Conservation (phyloP, 2,329 filamentous ascomycete genomes). For the Aspergillus nomiae region DNA sequence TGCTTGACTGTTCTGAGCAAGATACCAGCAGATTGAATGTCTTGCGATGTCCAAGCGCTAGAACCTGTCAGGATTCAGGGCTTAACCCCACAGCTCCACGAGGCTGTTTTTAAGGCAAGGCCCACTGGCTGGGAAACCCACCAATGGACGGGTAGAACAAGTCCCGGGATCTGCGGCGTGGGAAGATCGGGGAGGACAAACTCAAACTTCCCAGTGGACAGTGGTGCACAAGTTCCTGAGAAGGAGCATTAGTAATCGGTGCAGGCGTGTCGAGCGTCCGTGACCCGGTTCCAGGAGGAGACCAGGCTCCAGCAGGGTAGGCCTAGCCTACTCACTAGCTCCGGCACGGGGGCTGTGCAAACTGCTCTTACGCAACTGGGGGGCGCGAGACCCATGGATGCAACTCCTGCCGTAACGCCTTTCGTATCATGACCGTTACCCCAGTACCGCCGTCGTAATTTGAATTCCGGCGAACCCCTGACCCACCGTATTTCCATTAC, state of each 20-base stretch:
- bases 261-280: neutral
- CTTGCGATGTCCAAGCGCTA: constrained; percentile 8
- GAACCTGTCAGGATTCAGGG: constrained; percentile 23
- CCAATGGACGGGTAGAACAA: constrained; percentile 7
- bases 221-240: constrained; percentile 18
- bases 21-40: neutral
- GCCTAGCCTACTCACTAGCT: constrained; percentile 25
- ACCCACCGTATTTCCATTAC: neutral
- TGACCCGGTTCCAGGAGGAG: constrained; percentile 1
- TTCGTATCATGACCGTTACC: neutral
- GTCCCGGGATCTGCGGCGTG: constrained; percentile 21
- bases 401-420: neutral
- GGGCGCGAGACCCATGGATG: constrained; percentile 15
- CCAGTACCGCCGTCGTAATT: neutral
- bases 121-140: constrained; percentile 13
- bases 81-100: constrained; percentile 26
- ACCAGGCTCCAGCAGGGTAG: constrained; percentile 7
- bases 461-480: neutral
- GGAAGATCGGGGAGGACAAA: constrained; percentile 21
- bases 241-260: constrained; percentile 15
- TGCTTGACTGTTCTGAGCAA: neutral
- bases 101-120: constrained; percentile 24
- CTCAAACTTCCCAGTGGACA: constrained; percentile 4
- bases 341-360: constrained; percentile 31
- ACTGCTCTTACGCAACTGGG: constrained; percentile 28